Percentiles rank a stretch among this genome's conserved stretches.
Evolutionary conservation across 352 stramenopile genomes (phyloP).

Genomic region (Pythium periplocum): DNA sequence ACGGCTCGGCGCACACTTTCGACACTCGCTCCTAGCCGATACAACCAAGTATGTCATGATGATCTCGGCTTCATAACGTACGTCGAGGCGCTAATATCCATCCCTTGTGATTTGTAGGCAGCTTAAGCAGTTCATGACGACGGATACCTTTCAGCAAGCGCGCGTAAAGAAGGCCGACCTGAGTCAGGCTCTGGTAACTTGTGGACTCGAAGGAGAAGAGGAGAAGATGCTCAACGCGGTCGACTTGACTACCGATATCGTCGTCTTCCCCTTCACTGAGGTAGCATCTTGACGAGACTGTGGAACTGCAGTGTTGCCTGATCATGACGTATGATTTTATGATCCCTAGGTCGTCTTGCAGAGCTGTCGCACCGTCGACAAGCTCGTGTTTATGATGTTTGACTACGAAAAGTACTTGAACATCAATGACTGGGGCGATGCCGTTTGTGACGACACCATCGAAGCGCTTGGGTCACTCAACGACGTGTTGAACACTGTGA

Average conservation of each 20-base stretch:
- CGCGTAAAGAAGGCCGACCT: slow-evolving; percentile 41
- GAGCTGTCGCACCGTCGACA: slow-evolving; percentile 56
- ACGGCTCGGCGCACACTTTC: slow-evolving; percentile 51
- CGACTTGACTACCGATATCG: slow-evolving; percentile 31
- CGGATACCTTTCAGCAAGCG: slow-evolving; percentile 66
- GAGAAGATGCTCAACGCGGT: slow-evolving; percentile 54
- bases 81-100: slow-evolving; percentile 1
- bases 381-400: slow-evolving; percentile 71
- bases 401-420: slow-evolving; percentile 74
- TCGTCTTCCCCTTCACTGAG: slow-evolving; percentile 62
- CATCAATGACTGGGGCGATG: slow-evolving; percentile 76
- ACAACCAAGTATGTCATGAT: slow-evolving; percentile 7
- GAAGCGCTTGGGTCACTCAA: slow-evolving; percentile 67
- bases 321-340: slow-evolving; percentile 1
- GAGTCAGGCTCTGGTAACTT: slow-evolving; percentile 37
- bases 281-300: slow-evolving; percentile 5
- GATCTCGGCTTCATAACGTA: slow-evolving; percentile 32
- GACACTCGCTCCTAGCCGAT: slow-evolving; percentile 45
- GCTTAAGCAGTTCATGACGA: slow-evolving; percentile 54
- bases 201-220: slow-evolving; percentile 49
- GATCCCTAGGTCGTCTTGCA: slow-evolving; percentile 44
- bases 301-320: no score
- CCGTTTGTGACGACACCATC: slow-evolving; percentile 70
- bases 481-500: slow-evolving; percentile 68
- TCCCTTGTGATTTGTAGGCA: slow-evolving; percentile 25